Percentiles rank a stretch among this genome's conserved stretches.
Evolutionary conservation across 495 filamentous ascomycete species (phyloP).

Genomic region (Astrothelium macrocarpum): DNA sequence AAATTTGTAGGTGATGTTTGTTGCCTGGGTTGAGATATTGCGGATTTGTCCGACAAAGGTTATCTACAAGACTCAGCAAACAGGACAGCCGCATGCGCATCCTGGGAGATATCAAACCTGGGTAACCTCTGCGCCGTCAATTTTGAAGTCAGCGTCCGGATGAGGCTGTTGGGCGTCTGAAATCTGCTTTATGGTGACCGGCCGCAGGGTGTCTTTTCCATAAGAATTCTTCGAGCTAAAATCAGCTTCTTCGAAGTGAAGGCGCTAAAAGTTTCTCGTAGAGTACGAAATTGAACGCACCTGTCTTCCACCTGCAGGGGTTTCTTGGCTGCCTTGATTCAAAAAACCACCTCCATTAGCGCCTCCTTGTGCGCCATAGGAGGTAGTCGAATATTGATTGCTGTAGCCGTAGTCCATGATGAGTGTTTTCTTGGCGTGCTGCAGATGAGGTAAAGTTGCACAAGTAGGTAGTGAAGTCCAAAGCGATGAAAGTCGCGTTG

Average conservation of each 20-base stretch:
- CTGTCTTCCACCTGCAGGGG: constrained; percentile 34
- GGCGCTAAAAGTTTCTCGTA: neutral
- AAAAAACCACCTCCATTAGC: constrained; percentile 61
- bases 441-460: neutral
- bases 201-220: constrained; percentile 65
- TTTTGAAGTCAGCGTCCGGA: constrained; percentile 62
- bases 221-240: constrained; percentile 23
- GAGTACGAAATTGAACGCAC: too few relatives aligned
- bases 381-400: constrained; percentile 42
- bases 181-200: constrained; percentile 90
- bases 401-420: constrained; percentile 18
- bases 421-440: neutral
- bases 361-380: constrained; percentile 51
- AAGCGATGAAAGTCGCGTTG: neutral
- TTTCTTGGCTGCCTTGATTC: constrained; percentile 38
- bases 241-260: constrained; percentile 21
- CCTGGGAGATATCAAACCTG: constrained; percentile 31
- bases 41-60: constrained; percentile 86
- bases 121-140: constrained; percentile 61
- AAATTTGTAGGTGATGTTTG: constrained; percentile 82
- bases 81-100: neutral
- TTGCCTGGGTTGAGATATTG: constrained; percentile 72
- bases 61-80: constrained; percentile 37
- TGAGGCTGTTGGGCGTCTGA: constrained; percentile 66
- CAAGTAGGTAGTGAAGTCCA: neutral